Percentiles rank a stretch among this genome's conserved stretches.
Conservation (phyloP, 257 asterid genomes). For the Solanum piurae region DNA sequence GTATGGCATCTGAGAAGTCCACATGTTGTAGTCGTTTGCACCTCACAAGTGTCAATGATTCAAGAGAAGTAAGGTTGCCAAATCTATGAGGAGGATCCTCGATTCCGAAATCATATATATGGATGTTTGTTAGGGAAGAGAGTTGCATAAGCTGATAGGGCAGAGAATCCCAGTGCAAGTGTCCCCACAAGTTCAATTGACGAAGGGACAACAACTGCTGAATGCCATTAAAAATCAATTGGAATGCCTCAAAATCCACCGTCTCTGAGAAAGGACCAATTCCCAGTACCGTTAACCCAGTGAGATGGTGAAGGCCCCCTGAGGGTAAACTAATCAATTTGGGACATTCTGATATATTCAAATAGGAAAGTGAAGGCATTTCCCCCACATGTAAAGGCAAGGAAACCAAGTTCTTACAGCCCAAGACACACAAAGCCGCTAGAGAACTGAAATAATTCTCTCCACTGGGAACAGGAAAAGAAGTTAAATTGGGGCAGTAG, state of each 20-base stretch:
- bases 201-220: neutral
- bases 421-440: fast-evolving
- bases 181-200: fast-evolving
- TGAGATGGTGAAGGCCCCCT: neutral
- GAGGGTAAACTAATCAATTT: neutral
- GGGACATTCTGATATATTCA: neutral
- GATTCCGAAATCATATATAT: neutral
- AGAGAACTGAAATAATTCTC: neutral
- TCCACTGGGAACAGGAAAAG: neutral
- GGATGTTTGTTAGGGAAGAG: neutral
- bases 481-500: neutral
- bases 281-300: fast-evolving
- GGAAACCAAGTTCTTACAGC: neutral
- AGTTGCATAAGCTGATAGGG: conserved; percentile 12
- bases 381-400: neutral
- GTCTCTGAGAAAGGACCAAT: conserved; percentile 4
- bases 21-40: neutral
- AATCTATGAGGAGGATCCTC: conserved; percentile 16
- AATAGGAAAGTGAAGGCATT: fast-evolving
- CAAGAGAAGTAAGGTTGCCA: conserved; percentile 8
- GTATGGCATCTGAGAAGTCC: neutral
- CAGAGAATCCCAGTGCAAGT: neutral
- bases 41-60: fast-evolving
- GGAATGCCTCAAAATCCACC: neutral
- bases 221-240: neutral